Percentiles rank a stretch among this genome's conserved stretches.
These are phyloP conservation scores for Cordyceps javanica DNA, from an alignment of 2,329 filamentous ascomycete genomes.

Conservation along the genomic window DNA sequence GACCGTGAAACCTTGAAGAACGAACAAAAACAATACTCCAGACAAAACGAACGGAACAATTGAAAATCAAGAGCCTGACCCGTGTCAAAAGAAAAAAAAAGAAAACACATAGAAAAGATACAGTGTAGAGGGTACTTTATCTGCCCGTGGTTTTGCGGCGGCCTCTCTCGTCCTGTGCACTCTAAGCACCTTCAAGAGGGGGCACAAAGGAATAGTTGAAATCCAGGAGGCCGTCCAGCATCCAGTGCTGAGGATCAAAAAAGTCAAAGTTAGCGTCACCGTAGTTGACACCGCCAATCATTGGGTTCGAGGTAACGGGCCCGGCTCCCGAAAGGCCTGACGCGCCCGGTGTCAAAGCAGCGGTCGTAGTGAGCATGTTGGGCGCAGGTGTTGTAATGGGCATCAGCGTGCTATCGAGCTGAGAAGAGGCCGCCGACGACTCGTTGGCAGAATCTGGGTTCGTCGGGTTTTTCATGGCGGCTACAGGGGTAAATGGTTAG, in stretches of 20 bases:
- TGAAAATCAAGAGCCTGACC: background rate
- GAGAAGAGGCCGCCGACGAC: conserved; percentile 63
- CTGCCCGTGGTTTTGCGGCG: background rate
- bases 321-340: conserved; percentile 35
- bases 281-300: conserved; percentile 50
- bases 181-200: conserved; percentile 47
- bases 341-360: conserved; percentile 46
- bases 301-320: conserved; percentile 35
- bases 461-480: conserved; percentile 77
- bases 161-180: background rate
- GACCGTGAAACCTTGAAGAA: background rate
- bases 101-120: background rate
- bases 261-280: conserved; percentile 73
- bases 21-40: conserved; percentile 2
- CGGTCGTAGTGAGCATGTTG: conserved; percentile 42
- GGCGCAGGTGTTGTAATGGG: conserved; percentile 33
- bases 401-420: conserved; percentile 55
- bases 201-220: conserved; percentile 63
- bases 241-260: conserved; percentile 90
- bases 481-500: conserved; percentile 8
- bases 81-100: background rate
- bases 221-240: conserved; percentile 78
- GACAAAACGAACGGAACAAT: background rate
- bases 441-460: conserved; percentile 74
- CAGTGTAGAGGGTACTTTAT: background rate